Conservation (phyloP, 2,329 filamentous ascomycete genomes). For the Cadophora malorum region DNA sequence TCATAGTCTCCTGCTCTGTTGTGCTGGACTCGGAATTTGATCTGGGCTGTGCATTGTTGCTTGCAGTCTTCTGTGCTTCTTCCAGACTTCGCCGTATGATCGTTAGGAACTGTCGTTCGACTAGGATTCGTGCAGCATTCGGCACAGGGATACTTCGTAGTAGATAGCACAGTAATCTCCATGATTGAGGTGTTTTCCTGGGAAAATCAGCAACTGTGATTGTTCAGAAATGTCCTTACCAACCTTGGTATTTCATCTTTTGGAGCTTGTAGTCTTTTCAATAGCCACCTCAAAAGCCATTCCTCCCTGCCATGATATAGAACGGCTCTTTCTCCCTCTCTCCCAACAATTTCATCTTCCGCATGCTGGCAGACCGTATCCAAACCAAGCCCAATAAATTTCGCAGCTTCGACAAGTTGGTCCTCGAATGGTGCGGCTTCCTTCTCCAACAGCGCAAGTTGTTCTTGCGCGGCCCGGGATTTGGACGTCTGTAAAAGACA, state of each 20-base stretch:
- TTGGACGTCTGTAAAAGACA: conserved; percentile 36
- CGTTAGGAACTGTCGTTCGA: conserved; percentile 70
- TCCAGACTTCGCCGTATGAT: conserved; percentile 71
- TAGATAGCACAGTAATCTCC: conserved; percentile 66
- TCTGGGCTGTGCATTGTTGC: conserved; percentile 32
- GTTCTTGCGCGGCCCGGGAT: conserved; percentile 44
- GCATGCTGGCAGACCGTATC: conserved; percentile 32
- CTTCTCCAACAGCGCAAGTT: conserved; percentile 45
- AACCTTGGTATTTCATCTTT: conserved; percentile 43
- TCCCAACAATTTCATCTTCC: conserved; percentile 13
- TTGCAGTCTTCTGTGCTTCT: conserved; percentile 53
- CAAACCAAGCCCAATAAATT: conserved; percentile 43
- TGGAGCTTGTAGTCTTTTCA: conserved; percentile 60
- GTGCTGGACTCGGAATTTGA: conserved; percentile 25
- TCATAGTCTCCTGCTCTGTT: conserved; percentile 42
- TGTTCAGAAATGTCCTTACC: conserved; percentile 27
- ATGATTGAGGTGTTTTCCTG: conserved; percentile 48
- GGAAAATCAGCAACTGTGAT: conserved; percentile 18
- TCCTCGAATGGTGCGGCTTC: conserved; percentile 45
- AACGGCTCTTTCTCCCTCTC: conserved; percentile 8
- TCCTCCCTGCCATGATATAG: conserved; percentile 57
- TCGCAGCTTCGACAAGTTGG: conserved; percentile 45
- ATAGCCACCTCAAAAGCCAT: conserved; percentile 71
- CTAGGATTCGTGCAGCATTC: conserved; percentile 73
- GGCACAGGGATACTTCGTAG: conserved; percentile 71